Evolutionary conservation across 1,139 yeast species (phyloP), one percentile per base, ranked within the genome.

Genomic region (Hansenula lynferdii): DNA sequence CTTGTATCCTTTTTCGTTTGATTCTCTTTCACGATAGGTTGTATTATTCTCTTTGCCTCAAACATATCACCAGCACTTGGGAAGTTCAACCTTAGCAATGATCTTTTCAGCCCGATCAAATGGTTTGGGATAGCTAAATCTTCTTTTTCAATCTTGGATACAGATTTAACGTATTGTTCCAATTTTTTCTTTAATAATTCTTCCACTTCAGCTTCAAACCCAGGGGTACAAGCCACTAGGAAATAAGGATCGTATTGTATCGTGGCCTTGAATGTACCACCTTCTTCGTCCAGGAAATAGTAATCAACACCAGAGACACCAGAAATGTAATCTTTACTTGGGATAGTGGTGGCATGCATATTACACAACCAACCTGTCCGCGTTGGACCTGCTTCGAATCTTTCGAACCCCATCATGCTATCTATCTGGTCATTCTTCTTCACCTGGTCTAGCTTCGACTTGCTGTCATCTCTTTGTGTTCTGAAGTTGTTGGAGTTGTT

Each of bases 271-370:
- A 94, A 94, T 28, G 86, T 79, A 4, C 97, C 98, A 32, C 99
- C 99, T 62, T 90, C 97, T 54, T 87, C 96, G 57, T 92, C 97
- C n/a, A 94, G 64, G 51, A 94, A 94, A 58, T 94, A 94, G 60
- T 85, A 89, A 55, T 92, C 97, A 5, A 92, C 97, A 5, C 92
- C 98, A 0, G 97, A 77, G 35, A 76, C 69, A 9, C 94, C 95
- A 3, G 78, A 67, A 15, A 74, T 56, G 35, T 70, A 67, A 21
- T 75, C 80, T 9, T 72, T 74, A 23, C 76, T 67, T 15, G 80
- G 75, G 8, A 81, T 61, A 1, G 81, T 73, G 3, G 86, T 74
- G 8, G 83, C 67, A 61, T 85, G 95, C 90, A 90, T 86, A 54
- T 90, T 90, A 28, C 83, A 75, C 41, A 90, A 66, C 97, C 97